phyloP scores from a whole-genome alignment of 345 rosid species.

The Schrenkiella parvula region DNA sequence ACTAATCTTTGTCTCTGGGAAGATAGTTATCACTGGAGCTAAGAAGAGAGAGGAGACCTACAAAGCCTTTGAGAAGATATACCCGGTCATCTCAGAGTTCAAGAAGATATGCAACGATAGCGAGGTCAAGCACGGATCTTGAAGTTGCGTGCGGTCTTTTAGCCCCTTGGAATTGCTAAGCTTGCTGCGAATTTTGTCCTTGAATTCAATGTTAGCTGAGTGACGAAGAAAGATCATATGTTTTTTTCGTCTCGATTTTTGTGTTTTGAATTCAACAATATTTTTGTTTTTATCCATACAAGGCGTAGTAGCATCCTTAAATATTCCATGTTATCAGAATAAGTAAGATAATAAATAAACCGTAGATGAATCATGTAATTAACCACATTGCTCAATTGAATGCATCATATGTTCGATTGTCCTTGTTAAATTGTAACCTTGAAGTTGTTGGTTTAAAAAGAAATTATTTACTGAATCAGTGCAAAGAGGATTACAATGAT shows the following conservation, averaged over 20 bases:
- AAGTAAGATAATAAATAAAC: background rate
- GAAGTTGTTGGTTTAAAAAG: no score
- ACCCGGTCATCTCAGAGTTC: constrained; percentile 90
- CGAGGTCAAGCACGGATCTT: constrained; percentile 24
- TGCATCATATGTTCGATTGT: no score
- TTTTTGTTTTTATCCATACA: background rate
- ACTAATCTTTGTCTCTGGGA: constrained; percentile 90
- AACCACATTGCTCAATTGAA: background rate
- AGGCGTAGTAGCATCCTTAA: background rate
- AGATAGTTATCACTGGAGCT: constrained; percentile 96
- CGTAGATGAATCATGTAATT: background rate
- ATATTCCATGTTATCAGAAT: background rate
- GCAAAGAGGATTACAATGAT: no score
- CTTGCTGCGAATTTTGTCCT: background rate
- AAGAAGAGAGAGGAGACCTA: constrained; percentile 92
- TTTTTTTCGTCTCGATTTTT: no score
- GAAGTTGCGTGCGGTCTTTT: background rate
- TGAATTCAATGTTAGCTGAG: background rate
- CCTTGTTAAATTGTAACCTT: no score
- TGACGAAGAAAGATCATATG: background rate
- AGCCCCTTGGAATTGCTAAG: constrained; percentile 10
- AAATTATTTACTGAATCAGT: no score
- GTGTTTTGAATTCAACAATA: no score
- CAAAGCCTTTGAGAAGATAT: constrained; percentile 90
- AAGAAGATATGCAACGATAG: constrained; percentile 77